Evolutionary conservation across 306 rosid genomes (phyloP), one percentile per base, ranked within the genome.

Genomic region (Gastrolobium bilobum): DNA sequence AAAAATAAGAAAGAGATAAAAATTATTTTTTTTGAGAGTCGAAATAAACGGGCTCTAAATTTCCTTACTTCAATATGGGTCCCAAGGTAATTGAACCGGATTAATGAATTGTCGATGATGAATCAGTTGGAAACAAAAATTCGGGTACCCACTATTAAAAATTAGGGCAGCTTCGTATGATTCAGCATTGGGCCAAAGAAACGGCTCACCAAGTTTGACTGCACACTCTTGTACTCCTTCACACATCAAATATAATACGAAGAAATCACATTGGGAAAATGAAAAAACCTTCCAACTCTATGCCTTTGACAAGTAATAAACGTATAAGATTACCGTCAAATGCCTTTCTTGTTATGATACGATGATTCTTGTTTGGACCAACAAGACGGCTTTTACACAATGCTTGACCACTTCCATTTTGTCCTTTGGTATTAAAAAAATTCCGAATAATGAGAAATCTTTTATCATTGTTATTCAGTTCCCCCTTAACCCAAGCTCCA

Each of bases 181-280:
- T 81, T 81, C 50, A 68, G 33, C 42, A 5, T 61, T 69, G 73
- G 53, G 43, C 66, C 78, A 7, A 68, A 4, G 40, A 61, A 73
- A 68, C 61, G 78, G 73, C 60, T 75, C 35, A 7, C 82, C 68
- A 82, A n/a, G 10, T 61, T 75, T 75, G 85, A 51, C 81, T 68
- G 5, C 54, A 14, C 44, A 10, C 7, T 30, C 7, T 75, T 58
- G 84, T 73, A 81, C 15, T 20, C 67, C 59, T 20, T 40, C 14
- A 68, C 5, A 29, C 26, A 20, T 20, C 26, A 11, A 33, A 29
- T 11, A 48, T 20, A 46, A 67, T 42, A 31, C 13, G 3, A 14
- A 14, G 2, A 1, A 33, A 34, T 9, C 37, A 29, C 4, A 5
- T 29, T 6, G 20, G 2, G 0, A 4, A 50, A 58, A 5, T 42